These are phyloP conservation scores for Ceratobasidium sp. DNA, from an alignment of 1,284 basidiomycete genomes.

Conservation along the genomic window DNA sequence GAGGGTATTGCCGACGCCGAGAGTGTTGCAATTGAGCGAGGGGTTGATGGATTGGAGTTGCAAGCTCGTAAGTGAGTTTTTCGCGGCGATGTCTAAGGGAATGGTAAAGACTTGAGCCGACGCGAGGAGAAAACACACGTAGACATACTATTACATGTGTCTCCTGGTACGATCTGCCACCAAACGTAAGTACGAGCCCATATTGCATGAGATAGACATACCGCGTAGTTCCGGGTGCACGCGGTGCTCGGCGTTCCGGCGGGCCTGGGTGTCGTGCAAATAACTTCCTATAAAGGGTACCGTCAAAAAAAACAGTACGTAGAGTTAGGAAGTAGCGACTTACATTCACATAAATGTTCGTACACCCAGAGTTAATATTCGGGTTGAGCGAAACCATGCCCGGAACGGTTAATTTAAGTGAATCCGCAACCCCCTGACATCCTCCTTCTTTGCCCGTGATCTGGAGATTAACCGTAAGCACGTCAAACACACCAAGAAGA, in stretches of 20 bases:
- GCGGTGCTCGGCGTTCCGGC: neutral
- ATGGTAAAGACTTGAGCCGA: neutral
- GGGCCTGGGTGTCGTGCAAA: too few relatives aligned
- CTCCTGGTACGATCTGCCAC: neutral
- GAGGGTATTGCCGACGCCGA: neutral
- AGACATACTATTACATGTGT: neutral
- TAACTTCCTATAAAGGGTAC: neutral
- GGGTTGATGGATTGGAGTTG: neutral
- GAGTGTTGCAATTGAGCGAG: neutral
- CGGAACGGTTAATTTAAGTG: neutral
- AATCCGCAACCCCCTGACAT: slow-evolving; percentile 3
- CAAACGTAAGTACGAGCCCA: neutral
- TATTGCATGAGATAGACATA: neutral
- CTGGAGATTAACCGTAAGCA: neutral
- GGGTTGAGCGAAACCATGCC: slow-evolving; percentile 6
- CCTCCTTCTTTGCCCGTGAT: slow-evolving; percentile 1
- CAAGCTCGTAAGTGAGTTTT: slow-evolving; percentile 7
- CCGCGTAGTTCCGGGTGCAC: slow-evolving; percentile 2
- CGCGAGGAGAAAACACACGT: neutral
- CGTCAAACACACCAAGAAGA: neutral
- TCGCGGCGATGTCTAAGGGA: neutral
- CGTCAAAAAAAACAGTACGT: too few relatives aligned
- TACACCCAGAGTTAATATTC: slow-evolving; percentile 7
- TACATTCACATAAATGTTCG: neutral
- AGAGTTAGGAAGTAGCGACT: neutral